These are phyloP conservation scores for Stereocaulon alpinum DNA, from an alignment of 495 filamentous ascomycete species.

Conservation along the genomic window DNA sequence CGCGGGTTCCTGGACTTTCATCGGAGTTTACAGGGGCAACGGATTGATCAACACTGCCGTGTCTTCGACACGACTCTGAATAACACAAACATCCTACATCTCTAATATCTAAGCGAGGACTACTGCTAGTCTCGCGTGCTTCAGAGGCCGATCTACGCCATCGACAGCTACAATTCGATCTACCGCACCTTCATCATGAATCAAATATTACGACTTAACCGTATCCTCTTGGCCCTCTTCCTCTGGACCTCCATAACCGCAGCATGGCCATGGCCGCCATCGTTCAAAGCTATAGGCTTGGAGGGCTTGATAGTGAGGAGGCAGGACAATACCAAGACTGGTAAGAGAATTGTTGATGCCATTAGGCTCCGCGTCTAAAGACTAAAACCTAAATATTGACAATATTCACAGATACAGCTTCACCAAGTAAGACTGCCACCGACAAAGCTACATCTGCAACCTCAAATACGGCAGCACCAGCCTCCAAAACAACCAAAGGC, in stretches of 20 bases:
- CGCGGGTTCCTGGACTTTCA: neutral
- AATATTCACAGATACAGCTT: constrained; percentile 1
- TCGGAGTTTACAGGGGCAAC: constrained; percentile 8
- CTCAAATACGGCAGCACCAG: constrained; percentile 19
- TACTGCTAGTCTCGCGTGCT: neutral
- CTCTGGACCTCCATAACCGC: constrained; percentile 37
- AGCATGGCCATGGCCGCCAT: constrained; percentile 42
- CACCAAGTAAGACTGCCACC: constrained; percentile 2
- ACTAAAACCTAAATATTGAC: neutral
- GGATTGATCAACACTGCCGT: neutral
- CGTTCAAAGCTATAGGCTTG: constrained; percentile 15
- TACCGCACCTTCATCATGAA: constrained; percentile 11
- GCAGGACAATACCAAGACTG: constrained; percentile 19
- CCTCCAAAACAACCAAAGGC: constrained; percentile 22
- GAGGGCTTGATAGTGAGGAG: constrained; percentile 21
- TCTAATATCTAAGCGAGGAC: neutral
- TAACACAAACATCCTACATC: neutral
- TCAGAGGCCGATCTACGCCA: neutral
- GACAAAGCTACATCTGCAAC: constrained; percentile 3
- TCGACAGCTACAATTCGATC: neutral
- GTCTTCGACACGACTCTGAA: neutral
- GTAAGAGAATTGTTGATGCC: constrained; percentile 11
- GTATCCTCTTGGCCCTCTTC: constrained; percentile 26
- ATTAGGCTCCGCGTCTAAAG: neutral
- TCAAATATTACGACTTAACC: constrained; percentile 7